Percentiles rank a stretch among this genome's conserved stretches.
These are phyloP conservation scores for Nicotiana tomentosiformis DNA, from an alignment of 257 asterid genomes.

Conservation along the genomic window DNA sequence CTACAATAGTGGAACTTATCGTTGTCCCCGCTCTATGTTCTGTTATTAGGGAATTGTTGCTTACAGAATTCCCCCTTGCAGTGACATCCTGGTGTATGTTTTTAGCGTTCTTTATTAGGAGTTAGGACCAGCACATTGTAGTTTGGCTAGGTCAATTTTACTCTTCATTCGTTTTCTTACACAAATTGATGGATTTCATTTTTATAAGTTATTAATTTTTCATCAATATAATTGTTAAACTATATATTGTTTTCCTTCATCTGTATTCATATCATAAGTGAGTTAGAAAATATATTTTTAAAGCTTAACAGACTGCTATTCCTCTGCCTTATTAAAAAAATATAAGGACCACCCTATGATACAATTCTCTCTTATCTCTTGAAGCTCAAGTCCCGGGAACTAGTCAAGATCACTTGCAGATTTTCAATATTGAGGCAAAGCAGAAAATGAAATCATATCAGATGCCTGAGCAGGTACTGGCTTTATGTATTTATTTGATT, in stretches of 20 bases:
- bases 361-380: constrained; percentile 18
- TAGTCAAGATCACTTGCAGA: constrained; percentile 94
- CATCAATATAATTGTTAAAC: background rate
- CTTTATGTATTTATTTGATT: background rate
- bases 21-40: background rate
- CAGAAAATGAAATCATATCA: constrained; percentile 89
- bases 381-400: constrained; percentile 98
- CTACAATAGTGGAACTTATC: background rate
- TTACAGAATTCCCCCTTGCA: background rate
- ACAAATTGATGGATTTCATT: background rate
- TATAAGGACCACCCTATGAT: background rate
- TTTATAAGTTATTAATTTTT: background rate
- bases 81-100: background rate
- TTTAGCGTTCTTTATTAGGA: background rate
- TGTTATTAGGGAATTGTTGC: background rate
- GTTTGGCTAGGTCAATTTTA: background rate
- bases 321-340: background rate
- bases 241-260: background rate
- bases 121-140: background rate
- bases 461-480: constrained; percentile 95
- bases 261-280: background rate
- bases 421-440: constrained; percentile 94
- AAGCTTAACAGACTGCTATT: background rate
- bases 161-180: background rate
- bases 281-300: background rate